phyloP scores from a whole-genome alignment of 306 rosid species.

The Abrus pulchellus region DNA sequence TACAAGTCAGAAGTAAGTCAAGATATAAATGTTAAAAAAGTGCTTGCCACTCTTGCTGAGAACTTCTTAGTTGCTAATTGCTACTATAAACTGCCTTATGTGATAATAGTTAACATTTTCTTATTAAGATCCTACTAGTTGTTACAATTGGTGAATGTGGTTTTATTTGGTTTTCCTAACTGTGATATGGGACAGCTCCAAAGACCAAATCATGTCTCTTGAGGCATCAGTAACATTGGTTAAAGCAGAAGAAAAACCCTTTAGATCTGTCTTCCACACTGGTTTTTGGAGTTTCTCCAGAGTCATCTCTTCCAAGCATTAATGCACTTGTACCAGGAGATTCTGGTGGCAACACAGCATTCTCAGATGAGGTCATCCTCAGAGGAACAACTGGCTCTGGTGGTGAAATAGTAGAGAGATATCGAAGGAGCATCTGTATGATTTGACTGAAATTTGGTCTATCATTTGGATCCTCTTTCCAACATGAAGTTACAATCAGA shows the following conservation, averaged over 20 bases:
- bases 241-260: constrained; percentile 80
- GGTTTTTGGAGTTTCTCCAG: constrained; percentile 54
- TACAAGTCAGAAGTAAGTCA: constrained; percentile 46
- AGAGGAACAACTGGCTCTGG: constrained; percentile 58
- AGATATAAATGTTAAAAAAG: constrained; percentile 28
- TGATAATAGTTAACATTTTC: constrained; percentile 49
- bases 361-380: constrained; percentile 67
- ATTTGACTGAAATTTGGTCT: constrained; percentile 83
- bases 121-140: constrained; percentile 49
- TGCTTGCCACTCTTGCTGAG: constrained; percentile 41
- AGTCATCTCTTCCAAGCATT: constrained; percentile 69
- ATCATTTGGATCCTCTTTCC: constrained; percentile 88
- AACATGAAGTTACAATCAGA: constrained; percentile 81
- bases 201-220: constrained; percentile 15
- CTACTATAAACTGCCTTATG: constrained; percentile 43
- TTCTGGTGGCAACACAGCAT: constrained; percentile 83
- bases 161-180: constrained; percentile 56
- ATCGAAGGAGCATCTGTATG: constrained; percentile 84
- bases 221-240: constrained; percentile 68
- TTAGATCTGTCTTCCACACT: constrained; percentile 63
- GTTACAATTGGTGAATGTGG: constrained; percentile 50
- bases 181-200: constrained; percentile 33
- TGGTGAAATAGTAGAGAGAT: constrained; percentile 68
- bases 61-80: constrained; percentile 36
- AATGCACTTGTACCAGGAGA: constrained; percentile 95